A percentile compares a stretch with the other conserved stretches of the same genome.
phyloP scores from a whole-genome alignment of 1,284 basidiomycete genomes.

The Trametes pubescens region DNA sequence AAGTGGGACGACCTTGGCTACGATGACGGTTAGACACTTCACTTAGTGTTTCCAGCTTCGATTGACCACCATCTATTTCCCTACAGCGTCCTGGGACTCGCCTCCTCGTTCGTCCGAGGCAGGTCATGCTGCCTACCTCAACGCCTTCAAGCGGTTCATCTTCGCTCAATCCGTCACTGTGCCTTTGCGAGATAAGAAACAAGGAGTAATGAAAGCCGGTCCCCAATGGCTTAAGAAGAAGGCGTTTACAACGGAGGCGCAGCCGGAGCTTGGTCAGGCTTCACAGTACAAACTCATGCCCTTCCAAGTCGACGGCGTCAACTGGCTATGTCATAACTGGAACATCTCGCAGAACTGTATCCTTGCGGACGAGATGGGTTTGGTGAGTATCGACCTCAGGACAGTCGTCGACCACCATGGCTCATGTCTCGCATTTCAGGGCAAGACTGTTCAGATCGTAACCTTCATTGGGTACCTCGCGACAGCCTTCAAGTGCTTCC shows the following conservation, averaged over 20 bases:
- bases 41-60: neutral
- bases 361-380: constrained; percentile 98
- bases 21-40: constrained; percentile 71
- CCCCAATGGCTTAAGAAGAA: constrained; percentile 54
- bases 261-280: constrained; percentile 72
- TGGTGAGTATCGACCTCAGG: constrained; percentile 56
- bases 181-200: constrained; percentile 54
- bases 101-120: constrained; percentile 70
- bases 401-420: too few relatives aligned
- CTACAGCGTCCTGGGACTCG: constrained; percentile 88
- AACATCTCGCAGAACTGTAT: constrained; percentile 89
- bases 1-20: constrained; percentile 95
- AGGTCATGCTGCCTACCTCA: constrained; percentile 69
- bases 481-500: constrained; percentile 67
- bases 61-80: neutral
- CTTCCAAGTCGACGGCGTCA: constrained; percentile 92
- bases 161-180: constrained; percentile 70
- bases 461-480: constrained; percentile 87
- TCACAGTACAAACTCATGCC: constrained; percentile 76
- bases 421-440: constrained; percentile 52
- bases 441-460: constrained; percentile 94
- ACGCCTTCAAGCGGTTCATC: constrained; percentile 73
- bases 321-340: constrained; percentile 93
- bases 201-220: constrained; percentile 40
- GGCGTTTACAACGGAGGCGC: constrained; percentile 55